A percentile compares a stretch with the other conserved stretches of the same genome.
These are phyloP conservation scores for Sphagnurus paluster DNA, from an alignment of 1,284 basidiomycete genomes.

Conservation along the genomic window DNA sequence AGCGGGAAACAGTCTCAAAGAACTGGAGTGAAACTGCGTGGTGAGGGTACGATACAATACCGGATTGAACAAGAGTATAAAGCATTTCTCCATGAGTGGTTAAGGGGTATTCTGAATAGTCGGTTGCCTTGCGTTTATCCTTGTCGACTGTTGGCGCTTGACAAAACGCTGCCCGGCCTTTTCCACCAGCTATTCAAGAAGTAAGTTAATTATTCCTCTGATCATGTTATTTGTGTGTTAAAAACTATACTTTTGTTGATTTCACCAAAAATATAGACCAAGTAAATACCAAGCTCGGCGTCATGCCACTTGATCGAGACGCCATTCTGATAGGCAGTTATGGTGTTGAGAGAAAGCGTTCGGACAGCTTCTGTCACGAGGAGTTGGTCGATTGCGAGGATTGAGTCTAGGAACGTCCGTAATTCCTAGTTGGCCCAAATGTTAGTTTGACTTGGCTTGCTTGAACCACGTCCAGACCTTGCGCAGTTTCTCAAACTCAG, in stretches of 20 bases:
- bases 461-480: slow-evolving; percentile 55
- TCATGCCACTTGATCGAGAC: slow-evolving; percentile 85
- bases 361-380: slow-evolving; percentile 76
- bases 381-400: slow-evolving; percentile 79
- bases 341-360: slow-evolving; percentile 70
- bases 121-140: slow-evolving; percentile 65
- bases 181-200: slow-evolving; percentile 53
- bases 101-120: slow-evolving; percentile 85
- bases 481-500: slow-evolving; percentile 84
- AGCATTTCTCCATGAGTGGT: slow-evolving; percentile 93
- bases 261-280: slow-evolving; percentile 94
- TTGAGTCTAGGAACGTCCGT: slow-evolving; percentile 79
- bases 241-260: slow-evolving; percentile 70
- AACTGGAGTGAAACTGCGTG: slow-evolving; percentile 90
- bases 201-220: slow-evolving; percentile 4
- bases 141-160: slow-evolving; percentile 64
- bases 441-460: not conserved
- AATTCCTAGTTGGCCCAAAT: slow-evolving; percentile 59
- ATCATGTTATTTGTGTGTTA: slow-evolving; percentile 6
- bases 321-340: slow-evolving; percentile 66
- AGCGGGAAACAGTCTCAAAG: slow-evolving; percentile 92
- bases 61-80: slow-evolving; percentile 80
- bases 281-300: slow-evolving; percentile 89
- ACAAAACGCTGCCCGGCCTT: slow-evolving; percentile 77
- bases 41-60: slow-evolving; percentile 84